Percentiles rank a stretch among this genome's conserved stretches.
phyloP scores from a whole-genome alignment of 225 moss, liverwort and hornwort species.

The Polytrichum formosum region DNA sequence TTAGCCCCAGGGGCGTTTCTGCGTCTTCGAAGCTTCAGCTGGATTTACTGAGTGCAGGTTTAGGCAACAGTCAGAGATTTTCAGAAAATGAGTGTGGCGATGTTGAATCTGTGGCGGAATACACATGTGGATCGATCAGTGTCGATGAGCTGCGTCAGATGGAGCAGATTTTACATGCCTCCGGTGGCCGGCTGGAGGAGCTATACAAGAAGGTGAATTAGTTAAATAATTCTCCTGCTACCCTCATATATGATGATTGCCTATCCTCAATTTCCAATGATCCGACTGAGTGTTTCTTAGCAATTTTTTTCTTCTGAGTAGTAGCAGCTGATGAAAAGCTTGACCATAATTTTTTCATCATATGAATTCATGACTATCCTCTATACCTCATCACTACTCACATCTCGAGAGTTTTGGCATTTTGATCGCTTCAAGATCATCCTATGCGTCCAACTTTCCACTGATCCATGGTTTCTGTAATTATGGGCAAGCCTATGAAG shows the following conservation, averaged over 20 bases:
- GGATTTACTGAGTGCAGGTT: slow-evolving; percentile 6
- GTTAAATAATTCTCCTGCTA: not conserved
- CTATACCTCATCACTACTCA: too few species aligned
- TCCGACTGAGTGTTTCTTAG: not conserved
- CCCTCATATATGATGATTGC: not conserved
- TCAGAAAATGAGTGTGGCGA: slow-evolving; percentile 10
- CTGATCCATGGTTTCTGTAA: too few species aligned
- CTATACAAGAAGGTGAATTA: slow-evolving; percentile 49
- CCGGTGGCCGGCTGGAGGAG: slow-evolving; percentile 34
- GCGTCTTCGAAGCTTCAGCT: slow-evolving; percentile 8
- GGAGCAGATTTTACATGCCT: slow-evolving; percentile 26
- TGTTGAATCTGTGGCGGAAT: slow-evolving; percentile 13
- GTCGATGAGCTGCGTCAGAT: slow-evolving; percentile 24
- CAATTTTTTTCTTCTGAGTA: not conserved
- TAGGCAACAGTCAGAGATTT: slow-evolving; percentile 14
- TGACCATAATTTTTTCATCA: too few species aligned
- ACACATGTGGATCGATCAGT: slow-evolving; percentile 13
- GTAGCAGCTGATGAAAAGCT: too few species aligned
- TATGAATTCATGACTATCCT: too few species aligned
- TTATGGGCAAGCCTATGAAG: too few species aligned
- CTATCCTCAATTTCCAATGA: not conserved
- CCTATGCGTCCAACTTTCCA: too few species aligned
- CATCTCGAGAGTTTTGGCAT: too few species aligned
- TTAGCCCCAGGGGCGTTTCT: slow-evolving; percentile 15
- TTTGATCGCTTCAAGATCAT: too few species aligned